These are phyloP conservation scores for Dicorynia guianensis DNA, from an alignment of 306 rosid genomes.

Conservation along the genomic window DNA sequence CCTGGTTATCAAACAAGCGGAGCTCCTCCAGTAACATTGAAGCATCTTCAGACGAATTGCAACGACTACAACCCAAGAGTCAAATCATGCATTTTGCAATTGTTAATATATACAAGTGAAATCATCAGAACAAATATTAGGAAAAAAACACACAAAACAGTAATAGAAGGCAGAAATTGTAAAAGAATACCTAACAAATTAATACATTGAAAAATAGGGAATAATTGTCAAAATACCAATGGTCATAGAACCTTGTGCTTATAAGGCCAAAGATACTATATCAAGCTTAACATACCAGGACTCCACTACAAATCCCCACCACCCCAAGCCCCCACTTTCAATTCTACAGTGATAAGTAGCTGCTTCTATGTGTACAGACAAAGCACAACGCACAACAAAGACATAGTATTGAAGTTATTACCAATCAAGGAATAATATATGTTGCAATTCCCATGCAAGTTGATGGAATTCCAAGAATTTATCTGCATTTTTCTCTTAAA, in stretches of 20 bases:
- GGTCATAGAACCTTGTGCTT: not conserved
- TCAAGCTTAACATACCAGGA: not conserved
- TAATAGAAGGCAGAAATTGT: not conserved
- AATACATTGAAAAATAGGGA: not conserved
- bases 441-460: not conserved
- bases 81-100: slow-evolving; percentile 37
- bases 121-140: not conserved
- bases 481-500: not conserved
- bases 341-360: not conserved
- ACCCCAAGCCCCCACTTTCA: not conserved
- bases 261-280: not conserved
- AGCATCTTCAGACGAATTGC: slow-evolving; percentile 82
- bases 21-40: slow-evolving; percentile 87
- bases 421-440: too few relatives aligned
- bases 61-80: slow-evolving; percentile 66
- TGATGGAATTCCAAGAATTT: not conserved
- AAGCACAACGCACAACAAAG: too few relatives aligned
- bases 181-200: slow-evolving; percentile 8
- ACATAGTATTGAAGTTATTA: too few relatives aligned
- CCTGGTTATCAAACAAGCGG: slow-evolving; percentile 79
- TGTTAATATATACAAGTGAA: not conserved
- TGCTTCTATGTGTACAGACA: too few relatives aligned
- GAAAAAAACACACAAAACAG: not conserved
- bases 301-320: slow-evolving; percentile 8
- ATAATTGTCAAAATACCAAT: not conserved